These are phyloP conservation scores for Eucalyptus leucophloia DNA, from an alignment of 345 rosid genomes.

Conservation along the genomic window DNA sequence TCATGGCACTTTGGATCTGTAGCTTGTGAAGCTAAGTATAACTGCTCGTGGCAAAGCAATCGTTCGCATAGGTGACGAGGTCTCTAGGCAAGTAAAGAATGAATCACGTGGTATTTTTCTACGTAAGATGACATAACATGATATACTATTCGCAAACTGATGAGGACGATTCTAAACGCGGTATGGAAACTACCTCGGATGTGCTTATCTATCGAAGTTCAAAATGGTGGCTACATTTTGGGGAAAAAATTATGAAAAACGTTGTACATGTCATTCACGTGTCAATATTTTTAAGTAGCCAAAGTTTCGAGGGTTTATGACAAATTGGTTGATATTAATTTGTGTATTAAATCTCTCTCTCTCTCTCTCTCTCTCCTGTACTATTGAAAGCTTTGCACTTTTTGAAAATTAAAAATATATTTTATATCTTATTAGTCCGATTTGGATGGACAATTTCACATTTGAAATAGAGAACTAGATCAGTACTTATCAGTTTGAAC, in stretches of 20 bases:
- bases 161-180: not conserved
- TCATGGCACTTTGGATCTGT: not conserved
- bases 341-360: not conserved
- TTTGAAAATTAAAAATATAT: no score
- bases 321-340: not conserved
- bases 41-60: not conserved
- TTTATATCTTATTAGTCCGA: rapidly evolving
- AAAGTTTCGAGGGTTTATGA: not conserved
- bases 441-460: rapidly evolving
- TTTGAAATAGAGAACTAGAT: rapidly evolving
- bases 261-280: not conserved
- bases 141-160: not conserved
- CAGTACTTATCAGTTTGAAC: rapidly evolving
- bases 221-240: not conserved
- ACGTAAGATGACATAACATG: not conserved
- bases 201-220: not conserved
- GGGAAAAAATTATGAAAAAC: not conserved
- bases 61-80: not conserved
- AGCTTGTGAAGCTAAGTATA: not conserved
- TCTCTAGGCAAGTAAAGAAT: not conserved
- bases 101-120: not conserved
- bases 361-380: not conserved
- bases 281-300: not conserved
- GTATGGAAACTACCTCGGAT: not conserved
- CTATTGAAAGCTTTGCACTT: not conserved